These are phyloP conservation scores for Xylaria grammica DNA, from an alignment of 495 filamentous ascomycete genomes.

Conservation along the genomic window DNA sequence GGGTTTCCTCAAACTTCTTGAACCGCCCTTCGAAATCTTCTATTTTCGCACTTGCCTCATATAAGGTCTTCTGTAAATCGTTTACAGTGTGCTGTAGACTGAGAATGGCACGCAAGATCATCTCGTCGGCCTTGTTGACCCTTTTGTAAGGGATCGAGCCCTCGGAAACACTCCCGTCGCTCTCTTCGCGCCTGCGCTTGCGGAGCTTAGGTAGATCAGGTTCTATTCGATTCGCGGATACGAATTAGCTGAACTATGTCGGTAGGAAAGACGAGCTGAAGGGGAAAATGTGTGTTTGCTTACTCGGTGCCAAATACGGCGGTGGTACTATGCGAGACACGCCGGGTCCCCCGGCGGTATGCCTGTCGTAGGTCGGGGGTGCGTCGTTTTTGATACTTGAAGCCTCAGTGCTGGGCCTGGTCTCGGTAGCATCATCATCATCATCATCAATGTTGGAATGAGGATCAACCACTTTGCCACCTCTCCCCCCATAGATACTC, in stretches of 20 bases:
- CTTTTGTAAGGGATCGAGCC: background rate
- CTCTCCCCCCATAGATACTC: constrained; percentile 16
- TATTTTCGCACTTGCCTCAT: background rate
- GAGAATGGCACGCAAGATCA: constrained; percentile 2
- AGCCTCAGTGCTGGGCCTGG: background rate
- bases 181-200: constrained; percentile 5
- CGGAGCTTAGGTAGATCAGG: background rate
- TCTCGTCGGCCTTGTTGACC: background rate
- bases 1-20: constrained; percentile 7
- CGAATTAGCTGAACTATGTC: background rate
- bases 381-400: background rate
- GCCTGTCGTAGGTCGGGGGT: constrained; percentile 10
- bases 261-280: background rate
- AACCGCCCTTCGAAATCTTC: constrained; percentile 15
- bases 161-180: background rate
- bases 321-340: background rate
- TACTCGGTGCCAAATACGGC: constrained; percentile 3
- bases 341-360: background rate
- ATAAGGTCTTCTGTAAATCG: background rate
- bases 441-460: background rate
- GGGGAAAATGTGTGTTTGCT: background rate
- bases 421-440: background rate
- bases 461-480: constrained; percentile 12
- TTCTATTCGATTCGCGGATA: background rate
- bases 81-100: background rate